Evolutionary conservation across 129 eudicot genomes (phyloP).

Genomic region (Flaveria robusta): DNA sequence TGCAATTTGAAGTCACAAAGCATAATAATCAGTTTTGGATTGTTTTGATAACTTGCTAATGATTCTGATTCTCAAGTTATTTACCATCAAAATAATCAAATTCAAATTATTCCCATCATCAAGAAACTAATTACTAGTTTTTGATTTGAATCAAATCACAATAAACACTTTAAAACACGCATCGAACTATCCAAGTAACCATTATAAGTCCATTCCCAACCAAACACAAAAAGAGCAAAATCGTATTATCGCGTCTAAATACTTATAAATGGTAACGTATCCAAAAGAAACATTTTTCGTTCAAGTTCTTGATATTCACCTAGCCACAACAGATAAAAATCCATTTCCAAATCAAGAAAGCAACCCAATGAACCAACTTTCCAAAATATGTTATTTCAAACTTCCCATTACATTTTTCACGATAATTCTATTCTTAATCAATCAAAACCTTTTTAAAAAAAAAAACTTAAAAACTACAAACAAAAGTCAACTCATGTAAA

Average conservation of each 20-base stretch:
- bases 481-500: constrained; percentile 8
- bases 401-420: neutral
- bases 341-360: neutral
- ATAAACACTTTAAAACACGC: neutral
- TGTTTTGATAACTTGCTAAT: no score
- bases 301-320: neutral
- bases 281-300: constrained; percentile 15
- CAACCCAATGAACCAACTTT: neutral
- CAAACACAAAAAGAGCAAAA: neutral
- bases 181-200: neutral
- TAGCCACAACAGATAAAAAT: neutral
- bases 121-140: neutral
- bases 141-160: neutral
- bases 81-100: no score
- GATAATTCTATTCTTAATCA: neutral
- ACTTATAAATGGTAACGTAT: neutral
- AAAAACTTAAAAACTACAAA: constrained; percentile 10
- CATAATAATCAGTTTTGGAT: no score
- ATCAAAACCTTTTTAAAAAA: neutral
- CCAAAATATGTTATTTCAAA: neutral
- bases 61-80: no score
- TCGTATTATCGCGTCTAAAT: neutral
- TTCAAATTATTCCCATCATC: no score
- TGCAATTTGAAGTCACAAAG: no score
- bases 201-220: neutral